Evolutionary conservation across 192 early-diverging fungal genomes (phyloP).

Genomic region (Obelidium mucronatum): DNA sequence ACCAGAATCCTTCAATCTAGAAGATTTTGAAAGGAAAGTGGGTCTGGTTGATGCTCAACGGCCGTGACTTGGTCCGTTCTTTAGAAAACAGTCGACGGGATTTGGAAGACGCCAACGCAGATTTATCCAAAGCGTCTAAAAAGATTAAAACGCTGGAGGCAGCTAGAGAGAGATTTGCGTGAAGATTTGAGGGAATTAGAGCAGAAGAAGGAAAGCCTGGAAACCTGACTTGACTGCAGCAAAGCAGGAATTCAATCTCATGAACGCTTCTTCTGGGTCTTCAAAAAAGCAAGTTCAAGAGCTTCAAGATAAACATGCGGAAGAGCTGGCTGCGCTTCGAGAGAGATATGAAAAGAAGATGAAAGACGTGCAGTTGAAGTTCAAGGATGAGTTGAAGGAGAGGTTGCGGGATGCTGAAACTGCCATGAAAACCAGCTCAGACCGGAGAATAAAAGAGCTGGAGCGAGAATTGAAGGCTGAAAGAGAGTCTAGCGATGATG

Average conservation of each 20-base stretch:
- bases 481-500: conserved; percentile 5
- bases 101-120: neutral
- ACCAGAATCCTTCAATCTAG: neutral
- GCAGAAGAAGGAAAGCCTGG: conserved; percentile 10
- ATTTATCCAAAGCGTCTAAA: neutral
- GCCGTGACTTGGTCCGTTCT: neutral
- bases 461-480: conserved; percentile 18
- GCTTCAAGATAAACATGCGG: conserved; percentile 18
- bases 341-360: conserved; percentile 30
- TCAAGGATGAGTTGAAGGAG: conserved; percentile 20
- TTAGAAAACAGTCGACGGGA: neutral
- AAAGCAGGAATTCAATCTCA: neutral
- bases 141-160: neutral
- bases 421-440: neutral
- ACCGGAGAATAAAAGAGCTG: conserved; percentile 13
- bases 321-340: conserved; percentile 21
- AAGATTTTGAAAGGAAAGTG: neutral
- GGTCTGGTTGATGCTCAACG: neutral
- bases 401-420: conserved; percentile 2
- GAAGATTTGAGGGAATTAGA: too few species aligned
- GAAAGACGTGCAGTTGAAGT: conserved; percentile 15
- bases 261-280: neutral
- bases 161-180: neutral
- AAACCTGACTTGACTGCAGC: too few species aligned
- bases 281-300: conserved; percentile 24